Evolutionary conservation across 1,284 basidiomycete species (phyloP).

Genomic region (Heliocybe sulcata): DNA sequence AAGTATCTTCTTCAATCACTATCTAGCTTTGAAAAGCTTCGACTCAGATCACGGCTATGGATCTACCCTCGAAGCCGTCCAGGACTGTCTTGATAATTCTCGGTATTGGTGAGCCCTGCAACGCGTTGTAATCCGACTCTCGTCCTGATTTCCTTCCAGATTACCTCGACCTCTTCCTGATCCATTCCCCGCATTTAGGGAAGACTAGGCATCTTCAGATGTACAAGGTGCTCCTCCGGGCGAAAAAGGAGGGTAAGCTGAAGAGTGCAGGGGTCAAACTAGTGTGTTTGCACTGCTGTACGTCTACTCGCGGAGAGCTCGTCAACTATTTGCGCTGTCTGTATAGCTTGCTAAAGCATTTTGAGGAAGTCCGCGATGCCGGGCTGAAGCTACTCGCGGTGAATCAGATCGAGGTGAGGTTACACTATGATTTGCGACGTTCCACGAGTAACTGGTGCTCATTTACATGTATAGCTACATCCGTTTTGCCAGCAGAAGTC

Average conservation of each 20-base stretch:
- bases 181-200: slow-evolving; percentile 67
- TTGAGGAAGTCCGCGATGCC: slow-evolving; percentile 65
- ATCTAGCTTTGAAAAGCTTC: slow-evolving; percentile 55
- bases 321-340: neutral
- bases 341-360: slow-evolving; percentile 62
- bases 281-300: slow-evolving; percentile 43
- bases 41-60: slow-evolving; percentile 53
- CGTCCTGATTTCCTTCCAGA: slow-evolving; percentile 25
- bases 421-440: too few relatives aligned
- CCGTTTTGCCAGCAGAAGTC: slow-evolving; percentile 78
- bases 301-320: too few relatives aligned
- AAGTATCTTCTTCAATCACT: too few relatives aligned
- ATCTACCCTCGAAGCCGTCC: slow-evolving; percentile 44
- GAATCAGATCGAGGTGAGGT: slow-evolving; percentile 75
- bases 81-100: slow-evolving; percentile 49
- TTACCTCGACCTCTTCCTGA: slow-evolving; percentile 74
- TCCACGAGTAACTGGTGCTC: too few relatives aligned
- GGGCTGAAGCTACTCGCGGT: slow-evolving; percentile 63
- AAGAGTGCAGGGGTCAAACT: slow-evolving; percentile 77
- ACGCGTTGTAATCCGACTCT: slow-evolving; percentile 3
- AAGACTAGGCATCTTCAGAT: slow-evolving; percentile 50
- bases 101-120: slow-evolving; percentile 37
- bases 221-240: slow-evolving; percentile 55
- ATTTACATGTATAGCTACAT: slow-evolving; percentile 46
- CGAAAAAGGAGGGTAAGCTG: slow-evolving; percentile 58